Evolutionary conservation across 2,329 filamentous ascomycete species (phyloP).

Genomic region (Aureobasidium sp.): DNA sequence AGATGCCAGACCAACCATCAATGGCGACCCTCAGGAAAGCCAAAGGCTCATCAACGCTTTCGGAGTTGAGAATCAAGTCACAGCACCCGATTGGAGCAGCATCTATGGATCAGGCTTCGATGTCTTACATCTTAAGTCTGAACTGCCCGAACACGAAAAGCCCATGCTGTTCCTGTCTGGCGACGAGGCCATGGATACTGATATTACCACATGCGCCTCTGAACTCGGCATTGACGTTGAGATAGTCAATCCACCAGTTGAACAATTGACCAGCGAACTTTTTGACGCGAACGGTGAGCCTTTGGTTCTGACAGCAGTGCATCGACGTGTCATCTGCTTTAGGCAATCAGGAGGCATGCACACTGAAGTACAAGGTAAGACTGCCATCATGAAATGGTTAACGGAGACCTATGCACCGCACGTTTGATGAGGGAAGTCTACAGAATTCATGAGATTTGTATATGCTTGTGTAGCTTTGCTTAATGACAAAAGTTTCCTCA

Average conservation of each 20-base stretch:
- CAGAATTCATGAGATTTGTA: too few relatives aligned
- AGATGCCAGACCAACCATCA: slow-evolving; percentile 57
- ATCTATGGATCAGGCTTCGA: slow-evolving; percentile 78
- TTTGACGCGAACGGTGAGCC: slow-evolving; percentile 14
- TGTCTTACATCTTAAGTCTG: slow-evolving; percentile 56
- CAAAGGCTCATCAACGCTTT: slow-evolving; percentile 70
- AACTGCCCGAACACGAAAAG: slow-evolving; percentile 24
- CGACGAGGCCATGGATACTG: slow-evolving; percentile 25
- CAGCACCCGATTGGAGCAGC: slow-evolving; percentile 65
- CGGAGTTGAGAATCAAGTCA: slow-evolving; percentile 69
- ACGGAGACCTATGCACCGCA: not conserved
- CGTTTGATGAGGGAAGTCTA: not conserved
- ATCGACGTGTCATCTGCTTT: slow-evolving; percentile 24
- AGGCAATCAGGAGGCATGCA: slow-evolving; percentile 30
- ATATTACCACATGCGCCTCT: slow-evolving; percentile 29
- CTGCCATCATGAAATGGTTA: slow-evolving; percentile 22
- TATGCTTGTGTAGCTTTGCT: too few relatives aligned
- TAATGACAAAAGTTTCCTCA: too few relatives aligned
- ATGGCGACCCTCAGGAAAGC: slow-evolving; percentile 60
- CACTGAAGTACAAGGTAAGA: slow-evolving; percentile 25
- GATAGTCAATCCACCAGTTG: slow-evolving; percentile 1
- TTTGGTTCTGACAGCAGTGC: not conserved
- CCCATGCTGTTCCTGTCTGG: slow-evolving; percentile 34
- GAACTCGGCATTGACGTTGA: slow-evolving; percentile 21
- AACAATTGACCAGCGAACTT: slow-evolving; percentile 17